phyloP scores from a whole-genome alignment of 306 rosid genomes.

The Lagenaria siceraria region DNA sequence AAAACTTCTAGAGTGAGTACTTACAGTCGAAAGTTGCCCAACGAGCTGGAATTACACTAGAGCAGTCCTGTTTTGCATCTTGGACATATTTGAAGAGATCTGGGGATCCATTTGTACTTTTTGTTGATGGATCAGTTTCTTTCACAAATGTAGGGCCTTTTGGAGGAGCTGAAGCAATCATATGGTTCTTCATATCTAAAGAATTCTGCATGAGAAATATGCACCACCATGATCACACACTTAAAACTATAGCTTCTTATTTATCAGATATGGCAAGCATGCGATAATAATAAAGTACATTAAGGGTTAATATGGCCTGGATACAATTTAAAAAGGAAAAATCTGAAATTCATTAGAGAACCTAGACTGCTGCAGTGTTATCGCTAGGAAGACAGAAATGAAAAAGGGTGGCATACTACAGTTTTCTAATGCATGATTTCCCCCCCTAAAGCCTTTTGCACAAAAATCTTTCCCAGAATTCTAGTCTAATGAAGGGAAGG shows the following conservation, averaged over 20 bases:
- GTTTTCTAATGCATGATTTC: too few species aligned
- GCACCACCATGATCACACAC: neutral
- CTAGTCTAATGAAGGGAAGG: too few species aligned
- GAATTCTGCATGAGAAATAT: constrained; percentile 30
- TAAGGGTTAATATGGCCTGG: neutral
- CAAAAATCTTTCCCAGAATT: too few species aligned
- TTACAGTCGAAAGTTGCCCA: constrained; percentile 84
- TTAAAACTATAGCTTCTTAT: neutral
- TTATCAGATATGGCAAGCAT: neutral
- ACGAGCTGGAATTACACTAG: constrained; percentile 28
- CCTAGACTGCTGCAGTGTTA: neutral
- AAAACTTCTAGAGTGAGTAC: neutral
- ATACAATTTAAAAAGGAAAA: neutral
- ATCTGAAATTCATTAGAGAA: neutral
- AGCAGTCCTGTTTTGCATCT: constrained; percentile 21
- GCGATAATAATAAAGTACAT: neutral
- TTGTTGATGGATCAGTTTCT: constrained; percentile 21
- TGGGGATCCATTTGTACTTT: constrained; percentile 17
- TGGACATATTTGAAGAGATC: constrained; percentile 27
- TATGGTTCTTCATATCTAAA: constrained; percentile 22
- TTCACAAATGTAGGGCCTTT: constrained; percentile 20
- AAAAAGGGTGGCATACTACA: neutral
- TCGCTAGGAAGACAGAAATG: neutral
- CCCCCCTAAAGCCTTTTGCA: too few species aligned
- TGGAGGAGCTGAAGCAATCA: constrained; percentile 13